Base-by-base conservation (phyloP, 352 stramenopile genomes). In the Pythium brassicae region DNA sequence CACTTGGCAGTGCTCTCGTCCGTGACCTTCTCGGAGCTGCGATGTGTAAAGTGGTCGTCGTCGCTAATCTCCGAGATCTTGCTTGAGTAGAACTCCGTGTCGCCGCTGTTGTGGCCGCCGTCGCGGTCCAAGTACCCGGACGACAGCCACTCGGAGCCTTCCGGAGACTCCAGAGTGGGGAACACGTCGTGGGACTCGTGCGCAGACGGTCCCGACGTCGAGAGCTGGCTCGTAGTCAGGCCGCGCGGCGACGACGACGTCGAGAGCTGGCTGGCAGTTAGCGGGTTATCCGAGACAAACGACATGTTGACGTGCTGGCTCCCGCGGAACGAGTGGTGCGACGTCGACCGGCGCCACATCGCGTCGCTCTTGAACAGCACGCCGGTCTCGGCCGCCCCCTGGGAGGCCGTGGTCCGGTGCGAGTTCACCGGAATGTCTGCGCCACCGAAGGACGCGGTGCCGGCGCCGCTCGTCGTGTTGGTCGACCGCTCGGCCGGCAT, bases 1-100 rank as follows among this genome's bases (percentile, higher is more conserved):
- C 59, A 67, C 50, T 63, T 61, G 59, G 55, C 45, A 42, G 65
- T 22, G 32, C 40, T 43, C 40, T 65, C n/a, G n/a, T 52, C 9
- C 4, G 53, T 20, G 15, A 34, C 20, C 19, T 35, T 37, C 37
- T 61, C 55, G 35, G 45, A 55, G 11, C 51, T 61, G 32, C 55
- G 55, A 5, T 35, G 47, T 8, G 27, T 3, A 20, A 61, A 61
- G 23, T 49, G 46, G 4, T 12, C 26, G n/a, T 44, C 35, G 47
- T 59, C 53, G 29, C 29, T 53, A 20, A 57, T 45, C 29, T 48
- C 45, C 19, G 56, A 56, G 43, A 55, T 53, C 43, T 56, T 52
- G 48, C 48, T 43, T 9, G 22, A 32, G 17, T 55, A 45, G 47
- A 61, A 61, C 37, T 61, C 55, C 5, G 55, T 61, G 26, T 49